Percentiles rank a stretch among this genome's conserved stretches.
Conservation (phyloP, 805 yeast genomes). For the Ogataea saltuana region DNA sequence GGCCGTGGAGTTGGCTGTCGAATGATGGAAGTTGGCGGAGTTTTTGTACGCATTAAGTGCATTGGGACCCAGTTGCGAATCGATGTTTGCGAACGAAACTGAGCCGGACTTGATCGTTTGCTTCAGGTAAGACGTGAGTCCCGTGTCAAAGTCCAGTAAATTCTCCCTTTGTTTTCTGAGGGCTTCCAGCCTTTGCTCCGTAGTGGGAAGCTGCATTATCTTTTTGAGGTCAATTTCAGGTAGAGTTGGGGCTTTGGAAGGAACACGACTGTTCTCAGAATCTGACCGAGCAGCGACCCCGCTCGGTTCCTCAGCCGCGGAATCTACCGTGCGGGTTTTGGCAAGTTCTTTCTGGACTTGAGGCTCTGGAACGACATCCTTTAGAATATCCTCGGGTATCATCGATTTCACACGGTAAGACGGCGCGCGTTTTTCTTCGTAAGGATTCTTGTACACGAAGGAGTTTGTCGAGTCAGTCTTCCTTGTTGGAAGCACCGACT, state of each 20-base stretch:
- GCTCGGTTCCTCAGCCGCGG: not conserved
- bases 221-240: constrained; percentile 20
- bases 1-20: constrained; percentile 30
- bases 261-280: not conserved
- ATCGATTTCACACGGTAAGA: constrained; percentile 16
- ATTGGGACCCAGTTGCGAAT: constrained; percentile 44
- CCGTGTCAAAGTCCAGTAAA: constrained; percentile 51
- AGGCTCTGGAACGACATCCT: not conserved
- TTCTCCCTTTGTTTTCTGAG: constrained; percentile 45
- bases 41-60: constrained; percentile 68
- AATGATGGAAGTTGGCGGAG: constrained; percentile 43
- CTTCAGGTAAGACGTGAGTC: constrained; percentile 56
- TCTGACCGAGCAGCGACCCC: not conserved
- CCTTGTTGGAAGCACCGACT: not conserved
- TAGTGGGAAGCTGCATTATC: constrained; percentile 20
- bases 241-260: constrained; percentile 3
- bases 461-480: not conserved
- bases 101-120: constrained; percentile 20
- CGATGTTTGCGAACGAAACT: constrained; percentile 18
- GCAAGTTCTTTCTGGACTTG: not conserved
- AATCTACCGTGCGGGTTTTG: not conserved
- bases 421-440: constrained; percentile 10
- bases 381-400: constrained; percentile 7
- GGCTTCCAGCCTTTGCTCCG: constrained; percentile 41
- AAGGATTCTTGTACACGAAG: constrained; percentile 4